phyloP scores from a whole-genome alignment of 108 stramenopile genomes.

The Cyclotella kingstonii region DNA sequence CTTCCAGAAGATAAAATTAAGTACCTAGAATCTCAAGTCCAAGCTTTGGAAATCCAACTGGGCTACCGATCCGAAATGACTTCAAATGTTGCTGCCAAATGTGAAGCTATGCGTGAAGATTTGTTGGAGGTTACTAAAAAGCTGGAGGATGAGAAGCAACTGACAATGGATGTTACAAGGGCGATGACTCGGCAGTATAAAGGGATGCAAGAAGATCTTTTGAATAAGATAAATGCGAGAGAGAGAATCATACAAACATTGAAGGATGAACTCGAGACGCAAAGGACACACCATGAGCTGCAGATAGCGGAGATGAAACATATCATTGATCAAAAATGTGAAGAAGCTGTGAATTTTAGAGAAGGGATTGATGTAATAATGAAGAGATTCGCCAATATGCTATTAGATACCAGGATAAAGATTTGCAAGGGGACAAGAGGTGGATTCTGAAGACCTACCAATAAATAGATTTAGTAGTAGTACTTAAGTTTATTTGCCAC shows the following conservation, averaged over 20 bases:
- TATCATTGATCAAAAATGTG: slow-evolving; percentile 61
- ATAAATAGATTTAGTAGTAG: background rate
- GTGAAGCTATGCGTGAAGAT: slow-evolving; percentile 20
- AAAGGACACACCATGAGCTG: slow-evolving; percentile 41
- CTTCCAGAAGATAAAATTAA: slow-evolving; percentile 44
- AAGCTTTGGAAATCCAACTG: slow-evolving; percentile 37
- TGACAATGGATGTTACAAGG: slow-evolving; percentile 57
- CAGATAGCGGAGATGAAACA: slow-evolving; percentile 56
- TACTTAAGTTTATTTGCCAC: too few relatives aligned
- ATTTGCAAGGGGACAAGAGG: slow-evolving; percentile 9
- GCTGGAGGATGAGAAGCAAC: slow-evolving; percentile 62
- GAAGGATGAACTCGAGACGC: slow-evolving; percentile 64
- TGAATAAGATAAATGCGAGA: slow-evolving; percentile 73
- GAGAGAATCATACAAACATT: slow-evolving; percentile 64
- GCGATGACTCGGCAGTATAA: slow-evolving; percentile 89
- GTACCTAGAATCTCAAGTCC: slow-evolving; percentile 30
- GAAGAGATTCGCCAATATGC: slow-evolving; percentile 73
- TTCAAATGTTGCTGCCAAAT: slow-evolving; percentile 24
- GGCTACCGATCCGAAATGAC: slow-evolving; percentile 28
- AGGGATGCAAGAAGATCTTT: slow-evolving; percentile 79
- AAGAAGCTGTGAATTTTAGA: slow-evolving; percentile 53
- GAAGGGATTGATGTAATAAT: slow-evolving; percentile 74
- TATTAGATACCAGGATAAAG: slow-evolving; percentile 53
- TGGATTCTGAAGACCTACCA: background rate
- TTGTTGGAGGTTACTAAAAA: slow-evolving; percentile 51